These are phyloP conservation scores for Chiua virens DNA, from an alignment of 768 basidiomycete genomes.

Conservation along the genomic window DNA sequence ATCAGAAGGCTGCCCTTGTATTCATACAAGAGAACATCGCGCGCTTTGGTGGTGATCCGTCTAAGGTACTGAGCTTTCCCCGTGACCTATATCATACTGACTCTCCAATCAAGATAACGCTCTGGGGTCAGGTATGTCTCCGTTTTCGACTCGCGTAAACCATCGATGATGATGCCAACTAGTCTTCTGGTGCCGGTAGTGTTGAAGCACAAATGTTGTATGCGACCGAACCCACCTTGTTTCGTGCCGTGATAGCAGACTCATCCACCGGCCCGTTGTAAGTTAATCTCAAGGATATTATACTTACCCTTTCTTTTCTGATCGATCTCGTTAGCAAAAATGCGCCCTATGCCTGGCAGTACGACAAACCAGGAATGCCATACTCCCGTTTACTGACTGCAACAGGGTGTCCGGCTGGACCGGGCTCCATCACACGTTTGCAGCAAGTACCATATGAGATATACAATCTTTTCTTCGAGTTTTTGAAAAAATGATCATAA, in stretches of 20 bases:
- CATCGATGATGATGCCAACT: not conserved
- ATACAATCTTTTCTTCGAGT: not conserved
- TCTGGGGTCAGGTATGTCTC: slow-evolving; percentile 21
- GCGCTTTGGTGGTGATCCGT: slow-evolving; percentile 62
- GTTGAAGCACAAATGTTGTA: slow-evolving; percentile 11
- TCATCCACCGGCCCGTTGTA: slow-evolving; percentile 21
- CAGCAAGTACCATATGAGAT: slow-evolving; percentile 21
- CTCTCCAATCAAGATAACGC: slow-evolving; percentile 4
- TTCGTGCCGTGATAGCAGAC: slow-evolving; percentile 18
- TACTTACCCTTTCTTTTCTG: not conserved
- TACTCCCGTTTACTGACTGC: slow-evolving; percentile 45
- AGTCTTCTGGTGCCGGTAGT: slow-evolving; percentile 20
- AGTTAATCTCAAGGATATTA: not conserved
- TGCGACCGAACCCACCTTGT: slow-evolving; percentile 1
- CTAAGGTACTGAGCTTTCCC: slow-evolving; percentile 37
- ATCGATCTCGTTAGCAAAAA: slow-evolving; percentile 43
- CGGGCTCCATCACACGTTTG: slow-evolving; percentile 43
- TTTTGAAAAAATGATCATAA: too few relatives aligned
- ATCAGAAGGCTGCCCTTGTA: slow-evolving; percentile 56
- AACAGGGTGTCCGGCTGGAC: slow-evolving; percentile 45
- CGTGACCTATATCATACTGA: not conserved
- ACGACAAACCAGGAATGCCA: slow-evolving; percentile 52
- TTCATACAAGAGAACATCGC: slow-evolving; percentile 68
- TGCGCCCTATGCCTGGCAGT: slow-evolving; percentile 43
- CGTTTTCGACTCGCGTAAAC: not conserved